Evolutionary conservation across 805 yeast species (phyloP).

Genomic region (Hanseniaspora singularis): DNA sequence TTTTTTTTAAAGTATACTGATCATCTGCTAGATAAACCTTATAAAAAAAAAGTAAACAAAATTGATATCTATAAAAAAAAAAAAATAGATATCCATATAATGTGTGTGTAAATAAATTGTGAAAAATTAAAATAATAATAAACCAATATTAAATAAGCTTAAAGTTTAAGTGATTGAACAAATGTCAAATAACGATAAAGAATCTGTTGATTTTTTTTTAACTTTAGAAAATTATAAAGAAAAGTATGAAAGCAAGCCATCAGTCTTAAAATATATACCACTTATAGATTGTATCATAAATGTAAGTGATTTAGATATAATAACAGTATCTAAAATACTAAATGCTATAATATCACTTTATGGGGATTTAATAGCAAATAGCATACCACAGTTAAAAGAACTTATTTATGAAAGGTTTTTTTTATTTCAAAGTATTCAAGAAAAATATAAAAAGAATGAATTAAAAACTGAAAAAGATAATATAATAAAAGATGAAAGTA

Average conservation of each 20-base stretch:
- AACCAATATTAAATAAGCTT: no score
- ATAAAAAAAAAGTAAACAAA: no score
- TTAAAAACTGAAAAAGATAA: background rate
- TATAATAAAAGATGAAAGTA: background rate
- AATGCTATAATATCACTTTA: background rate
- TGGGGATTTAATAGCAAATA: background rate
- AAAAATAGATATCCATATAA: no score
- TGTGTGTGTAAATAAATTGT: no score
- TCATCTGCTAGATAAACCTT: no score
- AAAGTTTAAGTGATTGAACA: no score
- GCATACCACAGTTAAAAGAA: background rate
- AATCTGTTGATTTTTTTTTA: background rate
- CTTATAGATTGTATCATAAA: conserved; percentile 7
- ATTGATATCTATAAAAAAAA: no score
- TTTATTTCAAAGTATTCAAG: background rate
- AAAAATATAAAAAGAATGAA: background rate
- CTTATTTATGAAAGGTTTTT: conserved; percentile 12
- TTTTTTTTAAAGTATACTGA: no score
- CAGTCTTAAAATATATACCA: conserved; percentile 1
- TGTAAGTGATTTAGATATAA: conserved; percentile 8
- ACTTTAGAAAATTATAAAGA: conserved; percentile 1
- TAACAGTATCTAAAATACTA: conserved; percentile 4
- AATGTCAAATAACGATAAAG: background rate
- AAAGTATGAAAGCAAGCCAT: background rate
- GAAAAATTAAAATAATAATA: no score